A percentile compares a stretch with the other conserved stretches of the same genome.
These are phyloP conservation scores for Linnemannia schmuckeri DNA, from an alignment of 192 early-diverging fungal genomes.

Conservation along the genomic window DNA sequence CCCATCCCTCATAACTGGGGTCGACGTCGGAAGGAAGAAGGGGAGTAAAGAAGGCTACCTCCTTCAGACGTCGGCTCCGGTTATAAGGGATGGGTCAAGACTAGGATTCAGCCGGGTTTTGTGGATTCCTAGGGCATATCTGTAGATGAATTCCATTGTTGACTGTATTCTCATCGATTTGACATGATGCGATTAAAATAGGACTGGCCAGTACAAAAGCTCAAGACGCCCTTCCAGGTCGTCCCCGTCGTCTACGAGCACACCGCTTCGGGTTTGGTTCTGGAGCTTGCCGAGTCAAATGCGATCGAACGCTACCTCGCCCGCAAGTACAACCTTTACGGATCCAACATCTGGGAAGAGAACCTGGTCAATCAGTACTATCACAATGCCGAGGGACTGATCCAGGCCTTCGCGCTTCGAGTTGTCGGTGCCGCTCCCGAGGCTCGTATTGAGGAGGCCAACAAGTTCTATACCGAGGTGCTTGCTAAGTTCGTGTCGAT, in stretches of 20 bases:
- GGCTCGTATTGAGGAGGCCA: slow-evolving; percentile 4
- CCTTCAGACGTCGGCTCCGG: not conserved
- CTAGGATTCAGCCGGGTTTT: too few relatives aligned
- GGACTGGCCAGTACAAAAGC: slow-evolving; percentile 36
- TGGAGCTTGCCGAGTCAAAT: slow-evolving; percentile 27
- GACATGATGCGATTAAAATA: not conserved
- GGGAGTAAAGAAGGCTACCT: not conserved
- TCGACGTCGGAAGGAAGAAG: not conserved
- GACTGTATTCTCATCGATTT: not conserved
- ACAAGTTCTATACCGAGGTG: slow-evolving; percentile 11
- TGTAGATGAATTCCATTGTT: too few relatives aligned
- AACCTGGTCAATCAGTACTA: slow-evolving; percentile 44
- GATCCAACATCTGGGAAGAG: slow-evolving; percentile 32
- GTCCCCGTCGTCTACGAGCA: slow-evolving; percentile 36
- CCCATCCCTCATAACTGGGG: not conserved
- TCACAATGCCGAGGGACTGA: slow-evolving; percentile 1
- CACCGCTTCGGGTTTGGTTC: slow-evolving; percentile 5
- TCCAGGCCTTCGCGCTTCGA: not conserved
- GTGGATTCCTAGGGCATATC: too few relatives aligned
- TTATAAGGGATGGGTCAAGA: not conserved
- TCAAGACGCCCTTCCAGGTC: slow-evolving; percentile 22
- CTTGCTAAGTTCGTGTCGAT: slow-evolving; percentile 31
- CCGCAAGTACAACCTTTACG: slow-evolving; percentile 21
- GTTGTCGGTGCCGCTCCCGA: slow-evolving; percentile 23
- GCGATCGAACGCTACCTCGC: slow-evolving; percentile 49